Evolutionary conservation across 169 alveolate genomes (phyloP).

Genomic region (Plasmodium falciparum): DNA sequence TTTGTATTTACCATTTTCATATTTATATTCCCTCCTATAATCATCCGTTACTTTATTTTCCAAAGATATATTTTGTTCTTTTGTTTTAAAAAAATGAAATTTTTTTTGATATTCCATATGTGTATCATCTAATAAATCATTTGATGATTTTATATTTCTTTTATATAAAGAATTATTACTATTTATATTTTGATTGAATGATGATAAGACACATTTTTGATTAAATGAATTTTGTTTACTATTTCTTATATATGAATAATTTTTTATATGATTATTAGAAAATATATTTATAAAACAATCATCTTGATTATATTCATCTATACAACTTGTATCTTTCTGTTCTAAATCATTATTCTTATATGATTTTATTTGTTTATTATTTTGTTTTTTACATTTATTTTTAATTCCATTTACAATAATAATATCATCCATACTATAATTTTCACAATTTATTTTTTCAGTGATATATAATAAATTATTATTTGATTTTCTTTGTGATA

Average conservation of each 20-base stretch:
- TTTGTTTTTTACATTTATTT: not conserved
- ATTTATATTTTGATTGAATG: not conserved
- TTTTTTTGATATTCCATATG: constrained; percentile 11
- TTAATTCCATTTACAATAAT: not conserved
- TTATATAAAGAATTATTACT: constrained; percentile 13
- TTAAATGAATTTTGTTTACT: not conserved
- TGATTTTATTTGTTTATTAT: no score
- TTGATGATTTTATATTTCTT: constrained; percentile 32
- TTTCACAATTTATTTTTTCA: not conserved
- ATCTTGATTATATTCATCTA: not conserved
- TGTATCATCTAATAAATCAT: not conserved
- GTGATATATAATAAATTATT: not conserved
- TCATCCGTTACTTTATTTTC: not conserved
- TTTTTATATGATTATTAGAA: not conserved
- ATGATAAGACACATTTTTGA: not conserved
- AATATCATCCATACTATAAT: not conserved
- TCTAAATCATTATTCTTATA: not conserved
- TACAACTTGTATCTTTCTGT: not conserved
- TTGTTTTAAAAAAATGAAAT: constrained; percentile 21
- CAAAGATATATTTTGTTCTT: constrained; percentile 5
- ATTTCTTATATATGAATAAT: not conserved
- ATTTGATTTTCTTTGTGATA: not conserved
- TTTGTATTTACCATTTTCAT: constrained; percentile 9
- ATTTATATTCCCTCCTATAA: not conserved
- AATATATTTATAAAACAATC: not conserved